Evolutionary conservation across 2,329 filamentous ascomycete species (phyloP), one percentile per base, ranked within the genome.

Genomic region (Colletotrichum sp.): DNA sequence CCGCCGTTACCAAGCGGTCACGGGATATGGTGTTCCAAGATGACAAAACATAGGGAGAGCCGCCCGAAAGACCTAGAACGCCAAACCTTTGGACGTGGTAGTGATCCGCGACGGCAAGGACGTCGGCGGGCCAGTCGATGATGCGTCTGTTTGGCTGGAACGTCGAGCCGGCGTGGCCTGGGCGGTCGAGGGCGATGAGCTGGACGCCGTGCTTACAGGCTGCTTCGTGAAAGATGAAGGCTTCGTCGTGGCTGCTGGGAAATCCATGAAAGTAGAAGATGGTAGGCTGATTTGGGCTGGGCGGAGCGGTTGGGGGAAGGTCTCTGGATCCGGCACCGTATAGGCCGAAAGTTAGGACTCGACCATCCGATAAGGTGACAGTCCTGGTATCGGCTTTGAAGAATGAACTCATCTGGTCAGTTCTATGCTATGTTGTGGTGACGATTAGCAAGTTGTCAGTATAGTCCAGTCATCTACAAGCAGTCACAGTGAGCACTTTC

Each of bases 111-210:
- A 86, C 81, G 0, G 75, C 80, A 7, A 73, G 69, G 10, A 86
- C 81, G 74, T 87, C 84, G 61, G 65, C 76, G 1, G 84, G 79
- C 80, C 82, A 85, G 78, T 85, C 82, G 18, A 79, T 55, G 16
- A 86, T 79, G 12, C 66, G 78, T 15, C 83, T 80, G 13, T 73
- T 74, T 13, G 83, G 81, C 78, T 84, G 82, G 26, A 81, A 81
- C 7, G 84, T 81, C 2, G 85, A 87, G 3, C 84, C 78, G 9
- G 85, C 87, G 59, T 84, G 85, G 15, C 87, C 87, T 3, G 87
- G 86, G 2, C 86, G 82, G 74, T 87, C 86, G 13, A 84, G 78
- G 8, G 84, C 80, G 48, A 88, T 79, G 52, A 87, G n/a, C 7
- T 83, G 84, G 36, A 85, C 67, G 10, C 78, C 73, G 12, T 78